A percentile compares a stretch with the other conserved stretches of the same genome.
These are phyloP conservation scores for Dryadomyces sulphureus DNA, from an alignment of 2,329 filamentous ascomycete species.

Conservation along the genomic window DNA sequence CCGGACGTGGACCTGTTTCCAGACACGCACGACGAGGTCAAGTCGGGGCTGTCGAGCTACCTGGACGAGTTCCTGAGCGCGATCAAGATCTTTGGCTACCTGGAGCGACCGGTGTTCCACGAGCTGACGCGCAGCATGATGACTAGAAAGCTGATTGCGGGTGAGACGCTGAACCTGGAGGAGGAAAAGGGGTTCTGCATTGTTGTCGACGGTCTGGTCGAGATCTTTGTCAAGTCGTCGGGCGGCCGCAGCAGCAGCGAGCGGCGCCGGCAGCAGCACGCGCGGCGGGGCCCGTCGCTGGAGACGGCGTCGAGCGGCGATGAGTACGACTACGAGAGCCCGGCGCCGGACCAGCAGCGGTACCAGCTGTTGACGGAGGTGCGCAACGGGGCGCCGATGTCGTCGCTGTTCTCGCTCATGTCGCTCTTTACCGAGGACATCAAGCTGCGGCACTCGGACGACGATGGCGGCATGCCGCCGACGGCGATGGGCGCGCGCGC, in stretches of 20 bases:
- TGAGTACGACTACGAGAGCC: conserved; percentile 24
- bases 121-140: conserved; percentile 97
- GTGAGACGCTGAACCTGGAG: conserved; percentile 86
- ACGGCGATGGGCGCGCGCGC: conserved; percentile 14
- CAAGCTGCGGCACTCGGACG: conserved; percentile 58
- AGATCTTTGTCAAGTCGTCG: conserved; percentile 95
- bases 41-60: conserved; percentile 88
- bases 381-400: conserved; percentile 96
- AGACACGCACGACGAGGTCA: conserved; percentile 77
- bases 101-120: conserved; percentile 93
- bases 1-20: conserved; percentile 91
- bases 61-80: conserved; percentile 95
- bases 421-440: conserved; percentile 95
- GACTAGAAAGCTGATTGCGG: conserved; percentile 87
- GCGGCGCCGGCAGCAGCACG: too few relatives aligned
- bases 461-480: conserved; percentile 28
- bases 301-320: conserved; percentile 29
- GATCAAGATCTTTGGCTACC: conserved; percentile 96
- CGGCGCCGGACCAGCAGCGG: conserved; percentile 54
- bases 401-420: conserved; percentile 91
- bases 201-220: conserved; percentile 88
- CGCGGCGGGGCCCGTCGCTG: conserved; percentile 23
- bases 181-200: conserved; percentile 97
- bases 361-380: conserved; percentile 96
- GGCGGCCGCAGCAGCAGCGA: not conserved